Percentiles rank a stretch among this genome's conserved stretches.
Conservation (phyloP, 2,329 filamentous ascomycete genomes). For the Ophiostoma perfectum region DNA sequence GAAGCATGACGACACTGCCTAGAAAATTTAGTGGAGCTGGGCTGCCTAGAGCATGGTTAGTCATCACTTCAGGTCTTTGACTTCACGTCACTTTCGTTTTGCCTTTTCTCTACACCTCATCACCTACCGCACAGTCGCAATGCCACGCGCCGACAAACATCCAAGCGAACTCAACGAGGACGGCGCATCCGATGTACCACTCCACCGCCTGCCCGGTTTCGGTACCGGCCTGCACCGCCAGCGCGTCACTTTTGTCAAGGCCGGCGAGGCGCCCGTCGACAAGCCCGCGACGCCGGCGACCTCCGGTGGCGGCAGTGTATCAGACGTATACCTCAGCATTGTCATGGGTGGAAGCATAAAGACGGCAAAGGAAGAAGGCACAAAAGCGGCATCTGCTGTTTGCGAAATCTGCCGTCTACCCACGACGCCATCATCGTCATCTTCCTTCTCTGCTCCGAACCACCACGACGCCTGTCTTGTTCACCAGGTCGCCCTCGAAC, state of each 20-base stretch:
- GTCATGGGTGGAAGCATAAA: slow-evolving; percentile 38
- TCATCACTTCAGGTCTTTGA: not conserved
- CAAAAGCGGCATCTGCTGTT: not conserved
- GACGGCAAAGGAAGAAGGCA: slow-evolving; percentile 17
- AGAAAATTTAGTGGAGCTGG: not conserved
- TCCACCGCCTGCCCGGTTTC: slow-evolving; percentile 51
- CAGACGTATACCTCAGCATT: slow-evolving; percentile 61
- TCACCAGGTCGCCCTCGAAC: slow-evolving; percentile 64
- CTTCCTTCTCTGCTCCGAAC: not conserved
- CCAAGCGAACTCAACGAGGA: slow-evolving; percentile 18
- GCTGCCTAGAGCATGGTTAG: not conserved
- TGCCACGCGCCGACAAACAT: not conserved
- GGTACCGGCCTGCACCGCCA: slow-evolving; percentile 52
- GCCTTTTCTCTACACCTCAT: not conserved
- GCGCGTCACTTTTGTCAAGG: slow-evolving; percentile 53
- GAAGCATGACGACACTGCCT: slow-evolving; percentile 19
- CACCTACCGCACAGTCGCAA: not conserved
- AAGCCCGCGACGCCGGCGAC: slow-evolving; percentile 33
- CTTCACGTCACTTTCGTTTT: not conserved
- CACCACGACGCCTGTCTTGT: slow-evolving; percentile 58
- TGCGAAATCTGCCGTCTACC: slow-evolving; percentile 22
- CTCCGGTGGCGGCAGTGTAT: slow-evolving; percentile 36
- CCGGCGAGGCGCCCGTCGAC: slow-evolving; percentile 31
- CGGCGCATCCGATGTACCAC: slow-evolving; percentile 42
- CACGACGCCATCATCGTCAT: not conserved